Evolutionary conservation across 371 early-diverging fungal species (phyloP), one percentile per base, ranked within the genome.

Genomic region (Fennellomyces sp.): DNA sequence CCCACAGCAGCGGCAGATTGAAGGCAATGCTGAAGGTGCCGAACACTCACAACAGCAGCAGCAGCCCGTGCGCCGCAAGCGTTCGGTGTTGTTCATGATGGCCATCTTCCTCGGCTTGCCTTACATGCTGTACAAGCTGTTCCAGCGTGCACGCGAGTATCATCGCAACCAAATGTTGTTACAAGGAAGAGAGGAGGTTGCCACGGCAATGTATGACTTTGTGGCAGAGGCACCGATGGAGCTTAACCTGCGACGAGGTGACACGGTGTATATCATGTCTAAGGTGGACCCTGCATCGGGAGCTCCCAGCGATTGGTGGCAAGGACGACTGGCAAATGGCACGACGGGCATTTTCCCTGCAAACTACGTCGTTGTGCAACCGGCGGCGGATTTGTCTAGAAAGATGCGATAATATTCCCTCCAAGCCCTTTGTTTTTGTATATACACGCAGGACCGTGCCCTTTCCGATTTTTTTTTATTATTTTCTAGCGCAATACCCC

Each of bases 341-440:
- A 80, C 80, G 30, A 85, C 91, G 64, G 98, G 97, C 17, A 69
- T 91, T 50, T 96, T 98, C 81, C 97, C 98, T 6, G 83, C 92
- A 49, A 95, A 89, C 65, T 96, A 94, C 68, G 95, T 96, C 10
- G 30, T 30, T 13, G 13, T 61, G 3, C 56, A 56, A 33, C 52
- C 45, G 8, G 23, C 39, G 5, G 17, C 8, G 17, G 45, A 23
- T 21, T 21, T 45, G 7, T 4, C 45, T 45, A 21, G 21, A 45
- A 45, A 45, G 21, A 45, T 45, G 19, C 45, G 45, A 45, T 45
- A 21, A 39, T 39, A 13, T 17, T 39, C 39, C n/a, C 15, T 39
- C 10, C 17, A 39, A n/a, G n/a, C n/a, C n/a, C n/a, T 39, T 10
- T 39, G 17, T 17, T 41, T 19, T 41, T 41, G 41, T 41, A 41